Evolutionary conservation across 2,329 filamentous ascomycete genomes (phyloP).

Genomic region (Aspergillus brunneoviolaceus): DNA sequence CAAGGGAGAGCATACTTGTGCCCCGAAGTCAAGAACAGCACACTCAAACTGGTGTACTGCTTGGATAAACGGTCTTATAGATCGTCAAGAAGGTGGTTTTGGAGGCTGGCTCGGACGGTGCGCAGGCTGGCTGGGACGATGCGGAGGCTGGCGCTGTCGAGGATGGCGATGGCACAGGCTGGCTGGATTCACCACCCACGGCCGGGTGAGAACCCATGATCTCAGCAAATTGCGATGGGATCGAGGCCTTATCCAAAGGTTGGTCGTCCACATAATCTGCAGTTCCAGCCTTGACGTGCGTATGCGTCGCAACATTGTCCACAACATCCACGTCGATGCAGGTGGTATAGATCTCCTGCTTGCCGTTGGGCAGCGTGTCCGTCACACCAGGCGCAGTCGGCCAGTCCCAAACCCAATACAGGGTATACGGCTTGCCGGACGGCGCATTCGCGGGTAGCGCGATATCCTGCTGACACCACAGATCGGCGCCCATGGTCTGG

Average conservation of each 20-base stretch:
- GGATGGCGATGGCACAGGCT: not conserved
- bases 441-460: constrained; percentile 67
- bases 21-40: not conserved
- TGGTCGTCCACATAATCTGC: constrained; percentile 32
- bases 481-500: constrained; percentile 55
- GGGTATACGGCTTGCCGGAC: constrained; percentile 67
- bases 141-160: not conserved
- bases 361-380: constrained; percentile 40
- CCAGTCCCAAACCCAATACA: constrained; percentile 99
- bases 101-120: not conserved
- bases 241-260: constrained; percentile 39
- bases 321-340: constrained; percentile 51
- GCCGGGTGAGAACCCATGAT: constrained; percentile 22
- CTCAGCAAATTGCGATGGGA: constrained; percentile 39
- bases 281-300: constrained; percentile 9
- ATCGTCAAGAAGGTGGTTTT: constrained; percentile 29
- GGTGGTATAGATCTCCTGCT: constrained; percentile 50
- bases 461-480: constrained; percentile 81
- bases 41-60: not conserved
- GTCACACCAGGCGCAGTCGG: constrained; percentile 53
- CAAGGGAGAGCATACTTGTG: constrained; percentile 4
- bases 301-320: constrained; percentile 17
- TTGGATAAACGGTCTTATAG: constrained; percentile 20
- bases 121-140: not conserved
- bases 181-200: not conserved